These are phyloP conservation scores for Athelia sp. DNA, from an alignment of 1,284 basidiomycete species.

Conservation along the genomic window DNA sequence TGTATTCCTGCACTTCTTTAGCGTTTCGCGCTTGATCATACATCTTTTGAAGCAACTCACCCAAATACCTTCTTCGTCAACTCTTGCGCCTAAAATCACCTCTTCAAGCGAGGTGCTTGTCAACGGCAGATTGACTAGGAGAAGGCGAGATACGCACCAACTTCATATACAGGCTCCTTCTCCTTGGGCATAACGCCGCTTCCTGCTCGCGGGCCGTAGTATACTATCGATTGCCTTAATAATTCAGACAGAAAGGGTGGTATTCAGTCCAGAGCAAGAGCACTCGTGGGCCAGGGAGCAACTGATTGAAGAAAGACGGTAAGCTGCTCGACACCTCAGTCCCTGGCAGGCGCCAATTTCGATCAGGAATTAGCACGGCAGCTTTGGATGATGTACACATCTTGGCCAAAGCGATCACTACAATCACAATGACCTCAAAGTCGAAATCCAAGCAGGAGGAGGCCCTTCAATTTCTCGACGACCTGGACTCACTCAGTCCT, in stretches of 20 bases:
- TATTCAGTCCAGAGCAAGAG: too few relatives aligned
- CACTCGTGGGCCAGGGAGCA: too few relatives aligned
- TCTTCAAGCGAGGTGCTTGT: slow-evolving; percentile 29
- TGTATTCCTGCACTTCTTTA: slow-evolving; percentile 54
- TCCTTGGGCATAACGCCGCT: background rate
- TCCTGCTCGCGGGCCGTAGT: too few relatives aligned
- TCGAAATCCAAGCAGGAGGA: slow-evolving; percentile 85
- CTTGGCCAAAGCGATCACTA: too few relatives aligned
- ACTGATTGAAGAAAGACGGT: too few relatives aligned
- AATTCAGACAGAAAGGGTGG: too few relatives aligned
- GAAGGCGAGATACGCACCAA: slow-evolving; percentile 31
- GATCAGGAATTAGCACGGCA: too few relatives aligned
- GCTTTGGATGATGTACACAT: too few relatives aligned
- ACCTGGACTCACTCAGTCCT: slow-evolving; percentile 74
- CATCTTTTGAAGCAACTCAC: slow-evolving; percentile 29
- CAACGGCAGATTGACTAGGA: background rate
- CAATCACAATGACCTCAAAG: slow-evolving; percentile 31
- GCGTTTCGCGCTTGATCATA: background rate
- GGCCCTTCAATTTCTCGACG: slow-evolving; percentile 85
- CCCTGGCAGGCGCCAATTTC: too few relatives aligned
- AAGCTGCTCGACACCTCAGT: too few relatives aligned
- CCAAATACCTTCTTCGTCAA: slow-evolving; percentile 35
- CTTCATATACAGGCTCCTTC: slow-evolving; percentile 33
- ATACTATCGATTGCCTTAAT: too few relatives aligned
- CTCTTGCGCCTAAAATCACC: slow-evolving; percentile 47